A percentile compares a stretch with the other conserved stretches of the same genome.
phyloP scores from a whole-genome alignment of 176 grass and related monocot genomes.

The Oryza meridionalis region DNA sequence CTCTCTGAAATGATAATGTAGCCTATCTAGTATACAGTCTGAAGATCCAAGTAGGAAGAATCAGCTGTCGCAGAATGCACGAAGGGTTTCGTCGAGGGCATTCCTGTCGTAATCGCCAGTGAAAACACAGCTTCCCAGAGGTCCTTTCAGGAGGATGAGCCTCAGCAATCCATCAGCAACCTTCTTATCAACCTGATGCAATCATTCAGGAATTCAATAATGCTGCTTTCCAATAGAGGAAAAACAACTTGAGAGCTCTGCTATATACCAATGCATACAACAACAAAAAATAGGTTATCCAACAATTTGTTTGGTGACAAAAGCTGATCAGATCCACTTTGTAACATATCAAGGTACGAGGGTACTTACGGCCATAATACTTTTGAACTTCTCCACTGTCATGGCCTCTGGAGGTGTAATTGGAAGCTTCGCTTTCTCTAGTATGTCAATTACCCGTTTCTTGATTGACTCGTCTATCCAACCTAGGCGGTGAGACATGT shows the following conservation, averaged over 20 bases:
- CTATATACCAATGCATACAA: not conserved
- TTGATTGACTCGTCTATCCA: slow-evolving; percentile 86
- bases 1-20: slow-evolving; percentile 19
- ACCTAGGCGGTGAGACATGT: slow-evolving; percentile 89
- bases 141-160: slow-evolving; percentile 88
- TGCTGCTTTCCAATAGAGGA: not conserved
- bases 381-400: slow-evolving; percentile 91
- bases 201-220: slow-evolving; percentile 34
- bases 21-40: slow-evolving; percentile 48
- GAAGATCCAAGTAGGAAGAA: slow-evolving; percentile 13
- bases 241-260: not conserved
- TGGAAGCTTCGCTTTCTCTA: slow-evolving; percentile 79
- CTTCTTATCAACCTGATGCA: slow-evolving; percentile 91
- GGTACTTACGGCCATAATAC: slow-evolving; percentile 84
- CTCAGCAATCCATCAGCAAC: slow-evolving; percentile 96
- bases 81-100: slow-evolving; percentile 84
- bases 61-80: slow-evolving; percentile 74
- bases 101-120: slow-evolving; percentile 86
- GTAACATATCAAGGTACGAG: slow-evolving; percentile 30
- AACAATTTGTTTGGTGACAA: not conserved
- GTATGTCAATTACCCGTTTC: slow-evolving; percentile 64
- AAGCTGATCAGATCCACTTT: not conserved
- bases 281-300: not conserved
- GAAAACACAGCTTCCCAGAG: slow-evolving; percentile 87
- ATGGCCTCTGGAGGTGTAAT: slow-evolving; percentile 75